These are phyloP conservation scores for Globisporangium yorkense DNA, from an alignment of 352 stramenopile species.

Conservation along the genomic window DNA sequence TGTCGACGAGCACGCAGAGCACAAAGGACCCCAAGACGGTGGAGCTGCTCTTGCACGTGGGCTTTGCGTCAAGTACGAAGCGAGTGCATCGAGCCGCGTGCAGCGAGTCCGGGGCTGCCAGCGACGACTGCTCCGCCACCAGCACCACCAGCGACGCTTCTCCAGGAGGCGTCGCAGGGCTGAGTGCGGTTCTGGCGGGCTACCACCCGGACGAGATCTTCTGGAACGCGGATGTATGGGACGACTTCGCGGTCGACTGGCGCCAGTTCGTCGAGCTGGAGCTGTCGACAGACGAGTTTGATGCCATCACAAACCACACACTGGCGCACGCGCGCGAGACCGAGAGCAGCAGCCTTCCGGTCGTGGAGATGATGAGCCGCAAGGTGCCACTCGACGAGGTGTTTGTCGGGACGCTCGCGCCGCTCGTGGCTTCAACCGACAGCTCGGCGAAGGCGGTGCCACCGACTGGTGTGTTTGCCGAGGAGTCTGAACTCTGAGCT, in stretches of 20 bases:
- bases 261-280: slow-evolving; percentile 42
- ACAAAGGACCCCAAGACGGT: slow-evolving; percentile 37
- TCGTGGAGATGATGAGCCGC: slow-evolving; percentile 10
- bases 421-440: slow-evolving; percentile 3
- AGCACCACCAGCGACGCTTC: slow-evolving; percentile 8
- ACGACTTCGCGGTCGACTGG: slow-evolving; percentile 56
- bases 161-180: not conserved
- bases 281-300: slow-evolving; percentile 50
- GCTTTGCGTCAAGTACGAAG: slow-evolving; percentile 55
- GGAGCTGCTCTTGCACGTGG: slow-evolving; percentile 61
- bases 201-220: slow-evolving; percentile 36
- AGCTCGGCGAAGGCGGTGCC: not conserved
- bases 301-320: slow-evolving; percentile 20
- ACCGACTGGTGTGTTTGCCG: too few species aligned
- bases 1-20: slow-evolving; percentile 48
- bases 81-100: not conserved
- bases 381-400: slow-evolving; percentile 34
- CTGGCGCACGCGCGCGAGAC: slow-evolving; percentile 4
- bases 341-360: slow-evolving; percentile 14
- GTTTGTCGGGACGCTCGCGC: slow-evolving; percentile 25
- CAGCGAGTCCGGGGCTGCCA: not conserved
- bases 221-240: slow-evolving; percentile 46
- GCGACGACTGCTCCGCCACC: not conserved
- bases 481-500: too few species aligned
- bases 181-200: slow-evolving; percentile 15